These are phyloP conservation scores for Suhomyces faveliae DNA, from an alignment of 805 yeast species.

Conservation along the genomic window DNA sequence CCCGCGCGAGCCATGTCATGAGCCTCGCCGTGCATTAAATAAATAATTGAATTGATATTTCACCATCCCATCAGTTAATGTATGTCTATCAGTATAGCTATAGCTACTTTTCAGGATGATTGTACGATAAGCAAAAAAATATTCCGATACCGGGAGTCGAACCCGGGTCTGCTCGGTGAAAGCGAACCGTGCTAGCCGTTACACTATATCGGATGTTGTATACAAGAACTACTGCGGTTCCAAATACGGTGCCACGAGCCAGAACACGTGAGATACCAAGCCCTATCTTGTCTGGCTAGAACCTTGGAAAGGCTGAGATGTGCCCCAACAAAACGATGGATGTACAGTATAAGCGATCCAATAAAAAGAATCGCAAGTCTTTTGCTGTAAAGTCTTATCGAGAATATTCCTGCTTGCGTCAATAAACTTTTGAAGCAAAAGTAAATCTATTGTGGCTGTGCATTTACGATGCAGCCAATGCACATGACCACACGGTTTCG, in stretches of 20 bases:
- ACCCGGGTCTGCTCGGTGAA: constrained; percentile 83
- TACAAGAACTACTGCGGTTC: not conserved
- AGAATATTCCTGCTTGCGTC: no score
- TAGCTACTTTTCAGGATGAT: not conserved
- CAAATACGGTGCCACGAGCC: not conserved
- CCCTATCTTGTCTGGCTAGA: no score
- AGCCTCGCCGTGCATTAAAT: not conserved
- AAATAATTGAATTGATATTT: not conserved
- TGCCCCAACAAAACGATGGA: no score
- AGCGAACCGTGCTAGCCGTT: constrained; percentile 82
- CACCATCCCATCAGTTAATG: not conserved
- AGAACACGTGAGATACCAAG: not conserved
- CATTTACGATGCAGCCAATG: no score
- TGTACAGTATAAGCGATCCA: no score
- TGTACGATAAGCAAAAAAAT: not conserved
- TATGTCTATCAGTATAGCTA: not conserved
- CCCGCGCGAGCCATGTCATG: not conserved
- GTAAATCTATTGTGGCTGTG: no score
- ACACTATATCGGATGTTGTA: constrained; percentile 62
- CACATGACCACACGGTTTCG: no score
- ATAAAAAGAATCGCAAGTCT: no score
- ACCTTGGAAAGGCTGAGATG: no score
- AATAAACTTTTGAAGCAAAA: no score
- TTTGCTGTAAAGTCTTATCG: no score
- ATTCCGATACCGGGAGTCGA: constrained; percentile 84